phyloP scores from a whole-genome alignment of 2,329 filamentous ascomycete genomes.

The Fusarium armeniacum region DNA sequence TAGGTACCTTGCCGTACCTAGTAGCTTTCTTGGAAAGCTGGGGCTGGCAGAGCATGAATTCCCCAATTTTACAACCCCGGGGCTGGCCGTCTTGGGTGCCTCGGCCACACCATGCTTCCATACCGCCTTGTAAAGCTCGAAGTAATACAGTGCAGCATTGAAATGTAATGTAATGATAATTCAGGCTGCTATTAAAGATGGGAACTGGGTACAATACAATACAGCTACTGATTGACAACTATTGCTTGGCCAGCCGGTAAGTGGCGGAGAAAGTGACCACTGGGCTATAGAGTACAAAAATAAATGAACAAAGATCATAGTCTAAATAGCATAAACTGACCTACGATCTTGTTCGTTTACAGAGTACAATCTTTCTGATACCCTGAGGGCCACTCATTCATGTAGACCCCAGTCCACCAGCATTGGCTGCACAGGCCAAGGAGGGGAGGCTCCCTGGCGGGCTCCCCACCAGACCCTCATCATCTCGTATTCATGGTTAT shows the following conservation, averaged over 20 bases:
- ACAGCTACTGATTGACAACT: not conserved
- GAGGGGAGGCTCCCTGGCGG: not conserved
- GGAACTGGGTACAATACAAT: not conserved
- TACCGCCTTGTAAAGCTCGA: not conserved
- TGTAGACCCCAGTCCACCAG: not conserved
- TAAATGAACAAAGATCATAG: not conserved
- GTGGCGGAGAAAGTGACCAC: no score
- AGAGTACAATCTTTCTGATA: no score
- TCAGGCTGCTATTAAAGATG: not conserved
- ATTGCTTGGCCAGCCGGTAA: not conserved
- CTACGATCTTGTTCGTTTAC: no score
- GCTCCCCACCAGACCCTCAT: not conserved
- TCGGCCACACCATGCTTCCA: not conserved
- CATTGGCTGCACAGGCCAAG: not conserved
- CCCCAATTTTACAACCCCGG: constrained; percentile 14
- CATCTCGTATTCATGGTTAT: constrained; percentile 4
- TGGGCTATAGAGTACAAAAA: no score
- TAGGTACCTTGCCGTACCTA: not conserved
- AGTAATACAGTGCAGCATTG: constrained; percentile 1
- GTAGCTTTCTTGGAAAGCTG: not conserved
- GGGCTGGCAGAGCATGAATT: constrained; percentile 7
- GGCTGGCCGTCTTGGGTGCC: not conserved
- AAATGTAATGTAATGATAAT: not conserved
- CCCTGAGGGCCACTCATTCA: no score
- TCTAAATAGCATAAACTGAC: no score